phyloP scores from a whole-genome alignment of 2,329 filamentous ascomycete genomes.

The Talaromyces sp. region DNA sequence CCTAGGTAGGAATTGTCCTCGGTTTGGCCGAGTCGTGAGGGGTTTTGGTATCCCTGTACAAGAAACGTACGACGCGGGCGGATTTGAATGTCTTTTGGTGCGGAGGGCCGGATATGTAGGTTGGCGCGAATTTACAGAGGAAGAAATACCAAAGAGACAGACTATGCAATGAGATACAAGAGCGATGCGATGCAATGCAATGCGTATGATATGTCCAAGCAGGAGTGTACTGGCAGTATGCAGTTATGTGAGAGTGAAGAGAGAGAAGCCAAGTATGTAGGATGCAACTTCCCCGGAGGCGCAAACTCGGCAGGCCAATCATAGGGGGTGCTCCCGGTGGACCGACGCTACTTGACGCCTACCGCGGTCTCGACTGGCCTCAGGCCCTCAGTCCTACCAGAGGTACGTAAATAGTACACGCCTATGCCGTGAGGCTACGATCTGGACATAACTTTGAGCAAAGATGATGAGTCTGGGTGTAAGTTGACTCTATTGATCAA shows the following conservation, averaged over 20 bases:
- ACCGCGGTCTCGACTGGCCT: background rate
- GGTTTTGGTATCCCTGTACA: background rate
- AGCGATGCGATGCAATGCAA: background rate
- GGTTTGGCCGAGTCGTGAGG: background rate
- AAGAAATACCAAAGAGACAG: background rate
- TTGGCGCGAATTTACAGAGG: background rate
- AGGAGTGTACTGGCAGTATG: background rate
- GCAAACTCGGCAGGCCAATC: slow-evolving; percentile 2
- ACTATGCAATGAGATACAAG: background rate
- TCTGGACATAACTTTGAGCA: background rate
- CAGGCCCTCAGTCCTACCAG: too few relatives aligned
- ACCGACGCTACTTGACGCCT: background rate
- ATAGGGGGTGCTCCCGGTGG: background rate
- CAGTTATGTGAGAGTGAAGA: background rate
- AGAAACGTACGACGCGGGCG: background rate
- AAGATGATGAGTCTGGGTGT: background rate
- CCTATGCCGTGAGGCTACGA: background rate
- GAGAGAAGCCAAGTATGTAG: slow-evolving; percentile 3
- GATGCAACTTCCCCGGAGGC: slow-evolving; percentile 1
- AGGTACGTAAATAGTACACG: background rate
- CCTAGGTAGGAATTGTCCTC: background rate
- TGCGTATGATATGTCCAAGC: slow-evolving; percentile 1
- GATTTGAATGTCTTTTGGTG: background rate
- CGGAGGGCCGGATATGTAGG: background rate
- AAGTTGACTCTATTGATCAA: background rate